A percentile compares a stretch with the other conserved stretches of the same genome.
phyloP scores from a whole-genome alignment of 345 rosid genomes.

The Salix arbutifolia region DNA sequence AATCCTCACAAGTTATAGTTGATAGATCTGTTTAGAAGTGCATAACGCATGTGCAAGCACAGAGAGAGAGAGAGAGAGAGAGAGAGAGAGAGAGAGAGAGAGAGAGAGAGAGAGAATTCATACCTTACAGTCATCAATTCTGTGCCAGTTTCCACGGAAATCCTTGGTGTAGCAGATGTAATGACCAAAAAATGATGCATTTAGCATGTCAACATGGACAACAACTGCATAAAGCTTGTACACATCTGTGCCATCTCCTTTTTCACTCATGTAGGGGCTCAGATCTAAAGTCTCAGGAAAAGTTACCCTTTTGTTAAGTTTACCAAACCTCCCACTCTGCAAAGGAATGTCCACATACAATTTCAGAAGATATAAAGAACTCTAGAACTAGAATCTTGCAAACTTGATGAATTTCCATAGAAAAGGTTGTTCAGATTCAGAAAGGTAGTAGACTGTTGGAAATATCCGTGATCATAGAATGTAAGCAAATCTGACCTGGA shows the following conservation, averaged over 20 bases:
- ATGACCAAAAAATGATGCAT: constrained; percentile 97
- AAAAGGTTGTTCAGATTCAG: constrained; percentile 1
- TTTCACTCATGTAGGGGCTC: constrained; percentile 75
- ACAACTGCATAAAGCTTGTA: constrained; percentile 90
- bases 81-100: background rate
- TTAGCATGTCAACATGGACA: constrained; percentile 94
- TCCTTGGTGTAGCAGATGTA: constrained; percentile 90
- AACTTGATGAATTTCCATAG: background rate
- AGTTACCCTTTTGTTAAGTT: constrained; percentile 85
- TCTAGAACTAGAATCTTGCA: background rate
- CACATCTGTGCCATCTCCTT: constrained; percentile 59
- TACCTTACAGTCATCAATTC: constrained; percentile 91
- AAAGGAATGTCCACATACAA: constrained; percentile 19
- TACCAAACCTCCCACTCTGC: constrained; percentile 97
- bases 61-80: background rate
- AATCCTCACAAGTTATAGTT: background rate
- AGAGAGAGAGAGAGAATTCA: background rate
- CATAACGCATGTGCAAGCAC: background rate
- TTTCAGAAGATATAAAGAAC: background rate
- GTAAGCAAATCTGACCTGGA: constrained; percentile 47
- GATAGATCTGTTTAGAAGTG: background rate
- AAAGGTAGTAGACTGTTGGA: background rate
- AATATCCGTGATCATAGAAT: background rate
- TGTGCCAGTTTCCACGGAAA: constrained; percentile 73
- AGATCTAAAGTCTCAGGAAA: constrained; percentile 87